Conservation (phyloP, 1,139 yeast species). For the Saccharomycopsis hybrid region DNA sequence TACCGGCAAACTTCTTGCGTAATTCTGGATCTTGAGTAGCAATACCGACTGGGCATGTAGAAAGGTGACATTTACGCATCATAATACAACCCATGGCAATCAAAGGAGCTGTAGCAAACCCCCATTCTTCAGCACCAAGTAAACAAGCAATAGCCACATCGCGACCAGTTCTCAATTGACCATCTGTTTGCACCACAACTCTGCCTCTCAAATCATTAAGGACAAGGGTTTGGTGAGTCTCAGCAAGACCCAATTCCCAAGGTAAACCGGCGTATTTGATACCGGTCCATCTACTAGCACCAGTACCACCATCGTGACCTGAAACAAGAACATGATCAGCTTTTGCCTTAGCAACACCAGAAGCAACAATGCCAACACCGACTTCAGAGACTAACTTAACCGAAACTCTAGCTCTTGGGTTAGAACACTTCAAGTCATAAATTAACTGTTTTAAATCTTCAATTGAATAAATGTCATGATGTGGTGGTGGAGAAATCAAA, state of each 20-base stretch:
- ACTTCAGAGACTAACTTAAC: conserved; percentile 96
- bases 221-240: conserved; percentile 95
- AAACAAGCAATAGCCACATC: conserved; percentile 95
- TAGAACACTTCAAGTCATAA: conserved; percentile 92
- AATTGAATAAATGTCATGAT: conserved; percentile 95
- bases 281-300: conserved; percentile 98
- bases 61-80: conserved; percentile 90
- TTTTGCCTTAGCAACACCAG: conserved; percentile 98
- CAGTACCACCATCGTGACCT: conserved; percentile 99
- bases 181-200: conserved; percentile 93
- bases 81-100: conserved; percentile 96
- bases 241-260: conserved; percentile 98
- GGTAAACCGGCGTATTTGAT: conserved; percentile 97
- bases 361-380: conserved; percentile 98
- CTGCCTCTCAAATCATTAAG: conserved; percentile 93
- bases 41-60: conserved; percentile 96
- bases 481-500: conserved; percentile 96
- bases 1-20: conserved; percentile 88
- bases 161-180: conserved; percentile 92
- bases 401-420: conserved; percentile 95
- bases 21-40: conserved; percentile 97
- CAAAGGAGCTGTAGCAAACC: conserved; percentile 94
- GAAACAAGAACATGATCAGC: conserved; percentile 94
- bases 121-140: conserved; percentile 98
- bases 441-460: conserved; percentile 96